Conservation (phyloP, 441 rosid genomes). For the Hura crepitans region DNA sequence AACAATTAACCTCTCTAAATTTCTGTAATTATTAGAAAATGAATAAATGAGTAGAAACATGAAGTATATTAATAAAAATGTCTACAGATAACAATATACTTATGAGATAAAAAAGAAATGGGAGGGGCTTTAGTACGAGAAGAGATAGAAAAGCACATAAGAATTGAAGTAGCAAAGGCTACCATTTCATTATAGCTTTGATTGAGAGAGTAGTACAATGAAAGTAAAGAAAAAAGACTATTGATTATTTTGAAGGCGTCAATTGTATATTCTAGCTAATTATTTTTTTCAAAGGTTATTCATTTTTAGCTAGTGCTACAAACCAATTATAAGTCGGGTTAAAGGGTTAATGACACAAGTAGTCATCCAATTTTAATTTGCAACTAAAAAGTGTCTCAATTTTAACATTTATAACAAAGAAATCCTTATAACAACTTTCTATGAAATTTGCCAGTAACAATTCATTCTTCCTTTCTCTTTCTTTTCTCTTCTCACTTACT, state of each 20-base stretch:
- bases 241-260: background rate
- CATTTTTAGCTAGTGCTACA: too few species aligned
- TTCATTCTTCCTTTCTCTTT: too few species aligned
- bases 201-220: background rate
- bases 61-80: background rate
- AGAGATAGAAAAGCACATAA: constrained; percentile 33
- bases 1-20: constrained; percentile 30
- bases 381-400: too few species aligned
- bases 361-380: too few species aligned
- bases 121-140: constrained; percentile 33
- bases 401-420: too few species aligned
- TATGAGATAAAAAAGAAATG: constrained; percentile 31
- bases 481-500: too few species aligned
- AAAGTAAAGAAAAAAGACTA: background rate
- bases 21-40: constrained; percentile 37
- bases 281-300: too few species aligned
- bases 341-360: too few species aligned
- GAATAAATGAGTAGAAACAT: background rate
- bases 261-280: too few species aligned
- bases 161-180: constrained; percentile 48
- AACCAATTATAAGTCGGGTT: too few species aligned
- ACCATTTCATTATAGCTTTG: constrained; percentile 36
- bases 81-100: constrained; percentile 25
- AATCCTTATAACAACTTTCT: too few species aligned
- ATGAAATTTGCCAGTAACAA: too few species aligned